Evolutionary conservation across 2,329 filamentous ascomycete genomes (phyloP).

Genomic region (Penicillium sp.): DNA sequence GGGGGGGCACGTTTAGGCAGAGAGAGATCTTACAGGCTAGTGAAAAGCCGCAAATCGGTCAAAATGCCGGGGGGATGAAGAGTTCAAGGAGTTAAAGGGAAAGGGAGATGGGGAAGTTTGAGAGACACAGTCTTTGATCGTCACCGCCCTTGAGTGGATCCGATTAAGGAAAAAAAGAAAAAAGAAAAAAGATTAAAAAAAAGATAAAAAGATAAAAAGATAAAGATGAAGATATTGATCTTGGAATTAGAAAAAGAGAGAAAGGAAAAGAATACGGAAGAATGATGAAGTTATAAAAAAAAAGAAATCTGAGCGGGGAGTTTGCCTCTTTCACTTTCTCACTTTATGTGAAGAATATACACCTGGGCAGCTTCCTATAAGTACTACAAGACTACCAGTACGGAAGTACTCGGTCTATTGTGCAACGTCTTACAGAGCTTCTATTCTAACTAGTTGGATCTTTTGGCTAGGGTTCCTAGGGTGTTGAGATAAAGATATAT

Average conservation of each 20-base stretch:
- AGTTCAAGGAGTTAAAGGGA: neutral
- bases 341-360: neutral
- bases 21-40: conserved; percentile 34
- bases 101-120: neutral
- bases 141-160: conserved; percentile 8
- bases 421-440: neutral
- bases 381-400: neutral
- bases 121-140: neutral
- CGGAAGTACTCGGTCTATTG: neutral
- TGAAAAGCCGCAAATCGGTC: conserved; percentile 18
- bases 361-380: neutral
- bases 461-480: neutral
- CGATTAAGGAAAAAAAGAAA: neutral
- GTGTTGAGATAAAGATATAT: too few species aligned
- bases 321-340: neutral
- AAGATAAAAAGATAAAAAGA: neutral
- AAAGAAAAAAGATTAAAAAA: neutral
- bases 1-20: conserved; percentile 30
- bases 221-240: neutral
- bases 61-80: conserved; percentile 14
- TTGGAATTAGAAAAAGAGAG: neutral
- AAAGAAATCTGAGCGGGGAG: neutral
- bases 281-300: conserved; percentile 1
- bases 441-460: too few species aligned
- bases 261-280: conserved; percentile 18